Evolutionary conservation across 495 filamentous ascomycete species (phyloP), one percentile per base, ranked within the genome.

Genomic region (Hypoxylon lenormandii): DNA sequence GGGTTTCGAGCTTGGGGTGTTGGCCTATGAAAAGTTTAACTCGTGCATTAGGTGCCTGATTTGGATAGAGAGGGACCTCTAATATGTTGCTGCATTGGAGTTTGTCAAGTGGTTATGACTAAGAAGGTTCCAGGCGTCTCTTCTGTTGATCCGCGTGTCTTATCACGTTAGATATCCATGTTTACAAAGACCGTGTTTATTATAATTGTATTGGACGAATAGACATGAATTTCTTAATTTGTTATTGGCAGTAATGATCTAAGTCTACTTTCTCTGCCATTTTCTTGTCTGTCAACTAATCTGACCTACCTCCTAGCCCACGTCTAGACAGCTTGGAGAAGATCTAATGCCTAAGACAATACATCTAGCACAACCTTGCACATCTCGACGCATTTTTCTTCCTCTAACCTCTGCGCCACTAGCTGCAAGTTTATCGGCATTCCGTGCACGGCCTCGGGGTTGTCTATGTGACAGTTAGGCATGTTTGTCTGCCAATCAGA

Each of bases 341-440:
- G 28, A 23, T 48, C 42, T 50, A 52, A 43, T 38, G 16, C 49
- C 52, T 70, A 66, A 18, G 53, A 70, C 51, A 76, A 60, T 26
- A 86, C 88, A 58, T 83, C 75, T 71, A 93, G 84, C 13, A 95
- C 80, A 23, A 80, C 81, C 55, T 87, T 81, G 89, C 94, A 95
- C 57, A 90, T 85, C 8, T 88, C 89, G 51, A 95, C 74, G 10
- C 94, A 90, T 74, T 93, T 93, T 82, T 96, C 93, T 73, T 97
- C 93, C 73, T 94, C 84, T 75, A 93, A 82, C 40, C 91, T 81
- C 66, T 88, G 84, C 1, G 91, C 92, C 8, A 95, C 89, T 8
- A 97, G 80, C 76, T 97, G 93, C 40, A 96, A 83, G 0, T 83
- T 92, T 19, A 94, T 89, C 0, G 92, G 91, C 72, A 95, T 82